Evolutionary conservation across 202 grass and related monocot genomes (phyloP), one percentile per base, ranked within the genome.

Genomic region (Digitaria exilis): DNA sequence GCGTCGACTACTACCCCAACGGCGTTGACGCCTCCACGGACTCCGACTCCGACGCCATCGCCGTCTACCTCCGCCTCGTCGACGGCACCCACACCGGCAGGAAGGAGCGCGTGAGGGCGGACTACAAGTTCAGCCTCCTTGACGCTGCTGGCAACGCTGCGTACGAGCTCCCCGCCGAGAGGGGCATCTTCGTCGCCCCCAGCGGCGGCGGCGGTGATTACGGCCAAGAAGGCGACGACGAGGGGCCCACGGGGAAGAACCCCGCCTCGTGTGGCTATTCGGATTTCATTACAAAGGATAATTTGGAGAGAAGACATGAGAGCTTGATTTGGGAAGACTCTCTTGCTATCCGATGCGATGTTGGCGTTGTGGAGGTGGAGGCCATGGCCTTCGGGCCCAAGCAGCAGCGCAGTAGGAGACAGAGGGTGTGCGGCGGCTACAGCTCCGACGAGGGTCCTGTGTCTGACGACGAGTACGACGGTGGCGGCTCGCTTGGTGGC

Each of bases 1-100:
- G 0, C 22, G 0, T 76, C 35, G 35, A 76, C 22, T 45, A 18
- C 37, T 76, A 76, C 55, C 73, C 55, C 2, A 76, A 76, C 24
- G 73, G 73, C 37, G 2, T 16, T 14, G 37, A 60, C 56, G n/a
- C 6, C 18, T 5, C 30, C 56, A 6, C 0, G 21, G 12, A 26
- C 5, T 1, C 3, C 3, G 65, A 43, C 39, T 46, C 41, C 12
- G 32, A 7, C 31, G 4, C 45, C 77, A 4, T 55, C 77, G 12
- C 77, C 30, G 7, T 80, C 21, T 67, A 79, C 77, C 61, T 79
- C 45, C 77, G 34, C 2, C 62, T n/a, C n/a, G n/a, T 52, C 22
- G 1, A 0, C 18, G 22, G 0, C 56, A 0, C 12, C 58, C 1
- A 11, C 2, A n/a, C n/a, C n/a, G n/a, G n/a, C n/a, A 11, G 13